Evolutionary conservation across 2,329 filamentous ascomycete genomes (phyloP), one percentile per base, ranked within the genome.

Genomic region (Colletotrichum musicola): DNA sequence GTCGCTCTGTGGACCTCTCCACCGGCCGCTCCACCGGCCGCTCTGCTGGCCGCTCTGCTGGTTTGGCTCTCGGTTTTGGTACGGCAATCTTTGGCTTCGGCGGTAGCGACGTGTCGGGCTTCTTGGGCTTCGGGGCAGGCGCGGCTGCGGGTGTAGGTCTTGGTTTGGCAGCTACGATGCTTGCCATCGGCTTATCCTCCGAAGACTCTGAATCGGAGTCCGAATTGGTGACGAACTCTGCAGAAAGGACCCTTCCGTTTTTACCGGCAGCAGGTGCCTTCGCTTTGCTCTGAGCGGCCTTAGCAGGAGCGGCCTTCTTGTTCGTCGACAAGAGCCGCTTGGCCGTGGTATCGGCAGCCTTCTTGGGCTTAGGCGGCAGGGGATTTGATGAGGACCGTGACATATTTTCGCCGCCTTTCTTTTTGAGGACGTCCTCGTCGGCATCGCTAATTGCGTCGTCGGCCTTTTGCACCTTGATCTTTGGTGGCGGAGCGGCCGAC

Each of bases 171-270:
- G 76, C 70, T 46, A 77, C 77, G 4, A 77, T 78, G n/a, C 77
- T 77, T 20, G 83, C 77, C 18, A 80, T 75, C 1, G 81, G 80
- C 42, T 83, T 81, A 38, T 86, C 85, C 14, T 86, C 87, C 9
- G 85, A 85, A 6, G 85, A 86, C 71, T 87, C 85, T 0, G 86
- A 88, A 71, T 89, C 87, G 6, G 85, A 86, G 71, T 87, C 85
- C 0, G 86, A 87, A 71, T 89, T 86, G 30, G 83, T 80, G 40
- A 89, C 82, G 67, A 86, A 85, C 72, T 88, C 87, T 71, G 86
- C 84, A 1, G 88, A 89, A 7, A 88, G 78, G 55, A 84, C 79
- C 35, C 82, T 82, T 38, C 77, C 81, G n/a, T 78, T 81, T 58
- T 81, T 84, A 46, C 80, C 76, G 20, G 80, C 71, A 1, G 73